phyloP scores from a whole-genome alignment of 2,329 filamentous ascomycete species.

The Malbranchea zuffiana region DNA sequence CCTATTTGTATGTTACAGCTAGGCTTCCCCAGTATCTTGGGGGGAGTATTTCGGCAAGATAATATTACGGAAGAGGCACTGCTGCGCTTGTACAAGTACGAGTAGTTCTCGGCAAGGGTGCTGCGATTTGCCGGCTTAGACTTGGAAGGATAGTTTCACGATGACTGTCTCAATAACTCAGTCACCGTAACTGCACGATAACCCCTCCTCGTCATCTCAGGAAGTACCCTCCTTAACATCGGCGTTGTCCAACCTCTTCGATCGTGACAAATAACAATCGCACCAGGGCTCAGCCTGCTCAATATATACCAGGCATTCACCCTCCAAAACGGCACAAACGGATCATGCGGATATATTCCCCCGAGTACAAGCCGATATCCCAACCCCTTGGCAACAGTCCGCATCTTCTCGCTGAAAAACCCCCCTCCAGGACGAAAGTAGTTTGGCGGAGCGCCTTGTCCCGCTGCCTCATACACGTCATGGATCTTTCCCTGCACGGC shows the following conservation, averaged over 20 bases:
- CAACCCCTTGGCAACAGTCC: conserved; percentile 46
- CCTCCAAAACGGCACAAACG: conserved; percentile 60
- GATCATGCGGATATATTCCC: conserved; percentile 79
- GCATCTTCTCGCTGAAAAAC: conserved; percentile 65
- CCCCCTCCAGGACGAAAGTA: conserved; percentile 80
- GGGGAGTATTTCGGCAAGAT: no score
- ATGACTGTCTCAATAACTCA: conserved; percentile 55
- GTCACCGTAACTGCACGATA: conserved; percentile 63
- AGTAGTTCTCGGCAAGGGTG: no score
- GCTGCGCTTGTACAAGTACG: no score
- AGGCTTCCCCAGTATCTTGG: no score
- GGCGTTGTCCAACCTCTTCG: conserved; percentile 68
- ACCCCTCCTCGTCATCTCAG: conserved; percentile 56
- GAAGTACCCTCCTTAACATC: conserved; percentile 64
- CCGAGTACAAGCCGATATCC: conserved; percentile 69
- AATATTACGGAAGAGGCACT: no score
- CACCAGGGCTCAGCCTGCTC: conserved; percentile 65
- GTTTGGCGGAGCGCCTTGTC: conserved; percentile 34
- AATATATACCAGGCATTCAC: conserved; percentile 70
- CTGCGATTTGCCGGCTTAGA: no score
- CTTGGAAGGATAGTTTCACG: no score
- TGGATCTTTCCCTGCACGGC: conserved; percentile 53
- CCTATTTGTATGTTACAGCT: no score
- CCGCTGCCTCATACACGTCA: conserved; percentile 41
- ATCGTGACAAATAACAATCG: conserved; percentile 79